phyloP scores from a whole-genome alignment of 2,329 filamentous ascomycete genomes.

The Lecanicillium sp. region DNA sequence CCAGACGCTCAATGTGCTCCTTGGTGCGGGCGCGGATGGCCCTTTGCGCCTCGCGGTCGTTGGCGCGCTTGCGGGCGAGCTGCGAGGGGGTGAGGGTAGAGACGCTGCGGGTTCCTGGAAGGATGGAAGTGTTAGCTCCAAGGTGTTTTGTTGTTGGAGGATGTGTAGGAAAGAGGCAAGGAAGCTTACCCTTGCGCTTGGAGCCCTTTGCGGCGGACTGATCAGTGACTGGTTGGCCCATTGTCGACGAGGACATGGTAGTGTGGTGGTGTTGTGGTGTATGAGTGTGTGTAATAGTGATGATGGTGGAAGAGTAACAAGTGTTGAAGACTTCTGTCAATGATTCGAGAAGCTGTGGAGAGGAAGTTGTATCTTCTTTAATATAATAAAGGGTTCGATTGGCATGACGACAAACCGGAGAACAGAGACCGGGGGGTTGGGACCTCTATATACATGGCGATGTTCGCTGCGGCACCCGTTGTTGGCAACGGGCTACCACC shows the following conservation, averaged over 20 bases:
- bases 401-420: no score
- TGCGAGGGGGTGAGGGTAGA: constrained; percentile 84
- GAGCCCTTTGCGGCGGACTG: constrained; percentile 26
- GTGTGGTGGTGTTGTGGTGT: background rate
- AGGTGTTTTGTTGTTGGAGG: background rate
- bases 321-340: background rate
- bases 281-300: constrained; percentile 21
- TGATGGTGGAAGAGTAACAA: constrained; percentile 1
- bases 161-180: background rate
- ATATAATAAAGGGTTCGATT: no score
- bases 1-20: constrained; percentile 72
- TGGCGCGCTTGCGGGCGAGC: constrained; percentile 81
- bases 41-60: constrained; percentile 84
- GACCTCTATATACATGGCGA: no score
- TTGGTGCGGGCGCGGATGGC: constrained; percentile 82
- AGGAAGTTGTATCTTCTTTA: background rate
- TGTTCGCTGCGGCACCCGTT: no score
- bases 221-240: constrained; percentile 36
- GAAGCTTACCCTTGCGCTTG: constrained; percentile 38
- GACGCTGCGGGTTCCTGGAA: constrained; percentile 61
- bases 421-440: no score
- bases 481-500: no score
- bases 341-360: background rate
- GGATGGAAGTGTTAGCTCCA: constrained; percentile 7
- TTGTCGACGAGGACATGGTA: constrained; percentile 14